These are phyloP conservation scores for Globisporangium recalcitrans DNA, from an alignment of 352 stramenopile genomes.

Conservation along the genomic window DNA sequence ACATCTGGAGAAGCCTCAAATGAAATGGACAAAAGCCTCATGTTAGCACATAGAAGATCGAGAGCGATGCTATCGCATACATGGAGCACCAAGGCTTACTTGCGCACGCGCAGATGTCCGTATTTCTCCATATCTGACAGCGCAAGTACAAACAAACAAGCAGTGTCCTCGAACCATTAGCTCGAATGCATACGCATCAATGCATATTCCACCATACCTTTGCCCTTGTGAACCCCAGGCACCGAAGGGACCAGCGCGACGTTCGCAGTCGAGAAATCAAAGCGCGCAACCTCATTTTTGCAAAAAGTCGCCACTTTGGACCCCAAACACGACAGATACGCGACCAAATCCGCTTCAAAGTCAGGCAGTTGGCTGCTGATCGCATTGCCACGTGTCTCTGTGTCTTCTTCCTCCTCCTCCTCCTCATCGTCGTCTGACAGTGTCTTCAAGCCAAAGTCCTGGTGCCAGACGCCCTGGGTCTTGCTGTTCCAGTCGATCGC, in stretches of 20 bases:
- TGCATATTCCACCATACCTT: conserved; percentile 26
- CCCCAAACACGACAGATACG: conserved; percentile 56
- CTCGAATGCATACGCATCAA: not conserved
- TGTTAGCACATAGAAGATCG: not conserved
- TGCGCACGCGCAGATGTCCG: conserved; percentile 65
- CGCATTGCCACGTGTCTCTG: not conserved
- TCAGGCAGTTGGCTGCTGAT: conserved; percentile 16
- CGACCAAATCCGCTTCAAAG: conserved; percentile 60
- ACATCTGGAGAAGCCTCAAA: conserved; percentile 53
- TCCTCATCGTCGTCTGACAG: conserved; percentile 24
- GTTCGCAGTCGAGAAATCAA: conserved; percentile 55
- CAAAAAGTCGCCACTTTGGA: conserved; percentile 41
- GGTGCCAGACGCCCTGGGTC: conserved; percentile 78
- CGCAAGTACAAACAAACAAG: not conserved
- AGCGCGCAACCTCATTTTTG: conserved; percentile 32
- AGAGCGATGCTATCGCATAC: not conserved
- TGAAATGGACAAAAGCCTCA: not conserved
- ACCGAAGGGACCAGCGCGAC: conserved; percentile 66
- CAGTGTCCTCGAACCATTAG: not conserved
- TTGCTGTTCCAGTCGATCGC: conserved; percentile 77
- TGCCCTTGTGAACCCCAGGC: conserved; percentile 61
- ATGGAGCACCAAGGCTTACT: not conserved
- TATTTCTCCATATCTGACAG: conserved; percentile 75
- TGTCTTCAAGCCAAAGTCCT: conserved; percentile 76
- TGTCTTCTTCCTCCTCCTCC: conserved; percentile 26